Evolutionary conservation across 495 filamentous ascomycete genomes (phyloP).

Genomic region (Xanthoparmelia taractica): DNA sequence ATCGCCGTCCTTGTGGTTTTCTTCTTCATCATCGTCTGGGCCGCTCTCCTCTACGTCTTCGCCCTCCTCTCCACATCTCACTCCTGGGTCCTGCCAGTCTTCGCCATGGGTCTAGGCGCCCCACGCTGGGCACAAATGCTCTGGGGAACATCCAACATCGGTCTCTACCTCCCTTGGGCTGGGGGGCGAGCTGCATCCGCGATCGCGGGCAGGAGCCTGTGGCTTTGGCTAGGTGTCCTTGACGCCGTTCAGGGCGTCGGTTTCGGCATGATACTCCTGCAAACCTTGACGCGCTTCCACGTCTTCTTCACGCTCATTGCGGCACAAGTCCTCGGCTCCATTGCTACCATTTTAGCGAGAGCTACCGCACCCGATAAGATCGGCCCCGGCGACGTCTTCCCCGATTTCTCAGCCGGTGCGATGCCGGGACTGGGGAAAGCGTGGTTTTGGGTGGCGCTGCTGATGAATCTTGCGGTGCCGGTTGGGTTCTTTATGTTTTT

Average conservation of each 20-base stretch:
- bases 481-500: constrained; percentile 56
- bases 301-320: constrained; percentile 47
- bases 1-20: constrained; percentile 45
- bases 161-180: constrained; percentile 53
- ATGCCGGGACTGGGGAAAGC: constrained; percentile 44
- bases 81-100: constrained; percentile 58
- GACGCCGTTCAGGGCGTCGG: constrained; percentile 56
- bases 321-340: constrained; percentile 50
- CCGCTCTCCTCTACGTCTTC: constrained; percentile 41
- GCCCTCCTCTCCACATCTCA: constrained; percentile 46
- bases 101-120: constrained; percentile 55
- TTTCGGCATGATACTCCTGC: constrained; percentile 56
- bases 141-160: constrained; percentile 52
- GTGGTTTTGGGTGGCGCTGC: constrained; percentile 60
- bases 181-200: constrained; percentile 42
- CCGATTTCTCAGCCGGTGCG: constrained; percentile 43
- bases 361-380: constrained; percentile 51
- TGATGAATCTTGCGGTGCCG: constrained; percentile 55
- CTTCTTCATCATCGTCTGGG: constrained; percentile 57
- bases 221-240: constrained; percentile 59
- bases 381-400: constrained; percentile 57
- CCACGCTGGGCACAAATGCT: constrained; percentile 63
- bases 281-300: constrained; percentile 55
- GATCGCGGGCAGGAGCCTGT: constrained; percentile 46
- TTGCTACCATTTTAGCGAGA: constrained; percentile 50